Percentiles rank a stretch among this genome's conserved stretches.
Conservation (phyloP, 108 stramenopile genomes). For the Fragilariopsis cylindrus region DNA sequence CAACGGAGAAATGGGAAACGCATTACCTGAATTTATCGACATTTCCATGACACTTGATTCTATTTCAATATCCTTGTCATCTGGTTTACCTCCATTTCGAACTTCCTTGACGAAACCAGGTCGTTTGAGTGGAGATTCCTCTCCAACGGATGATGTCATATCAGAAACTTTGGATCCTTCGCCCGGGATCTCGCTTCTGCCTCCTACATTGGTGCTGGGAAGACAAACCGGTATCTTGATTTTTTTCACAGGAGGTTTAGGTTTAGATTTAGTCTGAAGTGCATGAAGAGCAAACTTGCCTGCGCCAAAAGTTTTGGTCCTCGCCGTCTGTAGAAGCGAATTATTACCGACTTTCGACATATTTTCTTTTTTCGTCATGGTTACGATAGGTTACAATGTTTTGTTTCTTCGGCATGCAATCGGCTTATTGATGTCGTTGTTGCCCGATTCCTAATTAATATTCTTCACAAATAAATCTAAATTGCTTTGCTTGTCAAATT, state of each 20-base stretch:
- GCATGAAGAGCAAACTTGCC: slow-evolving; percentile 20
- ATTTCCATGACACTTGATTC: slow-evolving; percentile 24
- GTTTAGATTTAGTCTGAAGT: neutral
- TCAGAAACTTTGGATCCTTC: slow-evolving; percentile 33
- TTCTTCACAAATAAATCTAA: no score
- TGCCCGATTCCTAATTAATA: no score
- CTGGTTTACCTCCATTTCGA: neutral
- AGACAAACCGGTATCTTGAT: slow-evolving; percentile 18
- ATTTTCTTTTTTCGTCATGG: slow-evolving; percentile 29
- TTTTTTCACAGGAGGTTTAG: slow-evolving; percentile 27
- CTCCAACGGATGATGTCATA: slow-evolving; percentile 20
- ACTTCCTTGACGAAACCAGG: slow-evolving; percentile 34
- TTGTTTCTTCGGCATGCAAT: no score
- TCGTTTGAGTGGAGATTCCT: neutral
- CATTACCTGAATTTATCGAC: slow-evolving; percentile 22
- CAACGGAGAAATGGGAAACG: slow-evolving; percentile 3
- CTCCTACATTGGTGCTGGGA: neutral
- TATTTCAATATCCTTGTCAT: slow-evolving; percentile 19
- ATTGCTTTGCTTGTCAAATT: no score
- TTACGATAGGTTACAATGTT: no score
- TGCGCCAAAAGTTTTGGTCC: slow-evolving; percentile 19
- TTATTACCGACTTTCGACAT: slow-evolving; percentile 1
- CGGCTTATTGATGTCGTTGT: no score
- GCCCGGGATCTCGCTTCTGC: neutral
- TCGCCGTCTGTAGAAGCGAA: slow-evolving; percentile 36